Evolutionary conservation across 495 filamentous ascomycete species (phyloP), one percentile per base, ranked within the genome.

Genomic region (Hypoxylon fuscum): DNA sequence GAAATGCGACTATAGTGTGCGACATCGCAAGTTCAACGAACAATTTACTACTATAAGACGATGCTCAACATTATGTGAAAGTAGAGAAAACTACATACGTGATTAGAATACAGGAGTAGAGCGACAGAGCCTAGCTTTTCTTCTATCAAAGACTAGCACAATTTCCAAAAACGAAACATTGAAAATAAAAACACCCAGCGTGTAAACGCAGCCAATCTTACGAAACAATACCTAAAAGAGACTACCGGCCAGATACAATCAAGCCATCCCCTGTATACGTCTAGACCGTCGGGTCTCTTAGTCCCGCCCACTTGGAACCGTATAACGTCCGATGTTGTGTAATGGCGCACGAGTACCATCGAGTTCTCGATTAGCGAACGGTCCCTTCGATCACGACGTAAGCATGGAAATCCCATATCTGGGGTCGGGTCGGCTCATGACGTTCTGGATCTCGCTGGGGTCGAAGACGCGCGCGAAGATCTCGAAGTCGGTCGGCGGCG

Each of bases 331-430:
- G 51, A 62, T 55, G 69, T 47, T 46, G 69, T 72, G 69, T 59
- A 63, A 72, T 65, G 67, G 47, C 51, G 67, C 34, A 70, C 69
- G 54, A 65, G 34, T 22, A 22, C 42, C 38, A 27, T 8, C 4
- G 25, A 3, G 25, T 27, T 8, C 25, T 27, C 3, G 25, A 4
- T 27, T 27, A 4, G 25, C 25, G 25, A 3, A 46, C 40, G 22
- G 47, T 21, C 50, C 23, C 9, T 20, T 7, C 0, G 18, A 3
- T 40, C 48, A 75, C 25, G 61, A 67, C 34, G 73, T 74, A 12
- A 81, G 71, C 55, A 82, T 80, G 32, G 72, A 73, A 12, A 81
- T 69, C 1, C 75, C 78, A 53, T 76, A 80, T 40, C 79, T 68
- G 25, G 78, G 77, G 54, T 82, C 79, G 12, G 76, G 78, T 41